A percentile compares a stretch with the other conserved stretches of the same genome.
These are phyloP conservation scores for Polytrichum formosum DNA, from an alignment of 225 moss, liverwort and hornwort genomes.

Conservation along the genomic window DNA sequence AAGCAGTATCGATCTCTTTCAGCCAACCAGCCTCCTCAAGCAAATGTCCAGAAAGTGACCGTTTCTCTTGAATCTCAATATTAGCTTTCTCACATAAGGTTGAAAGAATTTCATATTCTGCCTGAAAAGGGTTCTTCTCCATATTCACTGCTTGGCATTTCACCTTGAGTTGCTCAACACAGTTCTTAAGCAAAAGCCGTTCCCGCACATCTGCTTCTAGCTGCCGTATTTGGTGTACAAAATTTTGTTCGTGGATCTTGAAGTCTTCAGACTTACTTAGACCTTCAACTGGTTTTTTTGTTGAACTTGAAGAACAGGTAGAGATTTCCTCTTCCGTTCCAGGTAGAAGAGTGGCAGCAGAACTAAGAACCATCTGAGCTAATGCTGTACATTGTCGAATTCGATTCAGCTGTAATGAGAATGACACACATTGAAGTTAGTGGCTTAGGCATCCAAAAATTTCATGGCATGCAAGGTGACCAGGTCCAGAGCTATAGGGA, in stretches of 20 bases:
- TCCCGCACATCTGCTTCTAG: constrained; percentile 46
- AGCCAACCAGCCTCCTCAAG: constrained; percentile 58
- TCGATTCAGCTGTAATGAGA: constrained; percentile 40
- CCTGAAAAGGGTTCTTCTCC: constrained; percentile 58
- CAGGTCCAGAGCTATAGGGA: no score
- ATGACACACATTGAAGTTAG: no score
- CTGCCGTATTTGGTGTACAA: constrained; percentile 29
- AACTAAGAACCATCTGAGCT: constrained; percentile 41
- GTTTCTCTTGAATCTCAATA: constrained; percentile 41
- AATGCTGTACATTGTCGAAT: constrained; percentile 40
- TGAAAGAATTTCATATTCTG: constrained; percentile 62
- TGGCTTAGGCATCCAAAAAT: no score
- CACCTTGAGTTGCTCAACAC: constrained; percentile 39
- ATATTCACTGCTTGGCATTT: constrained; percentile 29
- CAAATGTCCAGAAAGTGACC: constrained; percentile 17
- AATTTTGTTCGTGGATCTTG: constrained; percentile 9
- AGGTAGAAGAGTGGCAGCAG: constrained; percentile 26
- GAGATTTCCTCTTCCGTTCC: constrained; percentile 7
- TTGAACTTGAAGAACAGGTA: constrained; percentile 10
- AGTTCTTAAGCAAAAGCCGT: constrained; percentile 28
- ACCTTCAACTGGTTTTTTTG: background rate
- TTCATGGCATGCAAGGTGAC: no score
- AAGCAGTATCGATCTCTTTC: constrained; percentile 81
- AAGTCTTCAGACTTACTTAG: constrained; percentile 26
- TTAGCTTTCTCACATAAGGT: constrained; percentile 40